A percentile compares a stretch with the other conserved stretches of the same genome.
phyloP scores from a whole-genome alignment of 1,284 basidiomycete genomes.

The Ustilago vetiveriae region DNA sequence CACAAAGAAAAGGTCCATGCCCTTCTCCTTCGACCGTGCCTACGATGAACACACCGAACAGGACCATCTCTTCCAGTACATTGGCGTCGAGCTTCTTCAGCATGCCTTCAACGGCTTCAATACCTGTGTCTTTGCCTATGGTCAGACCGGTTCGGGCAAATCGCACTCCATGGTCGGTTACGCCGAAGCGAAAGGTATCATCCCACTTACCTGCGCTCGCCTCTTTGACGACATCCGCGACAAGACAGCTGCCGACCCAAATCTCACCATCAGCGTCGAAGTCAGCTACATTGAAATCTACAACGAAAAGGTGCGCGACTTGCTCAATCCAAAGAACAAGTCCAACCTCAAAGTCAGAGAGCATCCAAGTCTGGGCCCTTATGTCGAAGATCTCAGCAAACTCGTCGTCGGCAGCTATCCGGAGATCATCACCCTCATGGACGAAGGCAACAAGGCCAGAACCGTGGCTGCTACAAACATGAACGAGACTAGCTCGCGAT shows the following conservation, averaged over 20 bases:
- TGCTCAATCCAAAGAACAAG: slow-evolving; percentile 95
- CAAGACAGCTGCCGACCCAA: slow-evolving; percentile 75
- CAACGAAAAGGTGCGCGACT: slow-evolving; percentile 87
- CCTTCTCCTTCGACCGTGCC: slow-evolving; percentile 61
- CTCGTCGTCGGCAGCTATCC: slow-evolving; percentile 88
- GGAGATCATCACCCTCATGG: slow-evolving; percentile 99
- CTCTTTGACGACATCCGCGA: slow-evolving; percentile 81
- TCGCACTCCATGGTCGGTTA: slow-evolving; percentile 68
- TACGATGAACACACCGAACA: slow-evolving; percentile 64
- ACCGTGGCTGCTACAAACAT: slow-evolving; percentile 64
- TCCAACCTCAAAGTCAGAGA: slow-evolving; percentile 95
- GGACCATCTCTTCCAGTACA: slow-evolving; percentile 88
- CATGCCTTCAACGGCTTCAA: slow-evolving; percentile 97
- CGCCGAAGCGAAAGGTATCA: slow-evolving; percentile 95
- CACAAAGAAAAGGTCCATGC: slow-evolving; percentile 62
- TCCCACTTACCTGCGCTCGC: slow-evolving; percentile 91
- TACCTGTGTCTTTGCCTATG: slow-evolving; percentile 71
- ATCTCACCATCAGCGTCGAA: slow-evolving; percentile 86
- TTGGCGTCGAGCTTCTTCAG: slow-evolving; percentile 92
- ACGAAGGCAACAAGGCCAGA: slow-evolving; percentile 93
- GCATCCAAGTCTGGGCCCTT: slow-evolving; percentile 83
- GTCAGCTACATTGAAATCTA: slow-evolving; percentile 93
- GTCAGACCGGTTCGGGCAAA: slow-evolving; percentile 62
- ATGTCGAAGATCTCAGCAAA: slow-evolving; percentile 96
- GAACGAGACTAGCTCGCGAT: slow-evolving; percentile 64